phyloP scores from a whole-genome alignment of 2,329 filamentous ascomycete genomes.

The Botrytis sinoallii region DNA sequence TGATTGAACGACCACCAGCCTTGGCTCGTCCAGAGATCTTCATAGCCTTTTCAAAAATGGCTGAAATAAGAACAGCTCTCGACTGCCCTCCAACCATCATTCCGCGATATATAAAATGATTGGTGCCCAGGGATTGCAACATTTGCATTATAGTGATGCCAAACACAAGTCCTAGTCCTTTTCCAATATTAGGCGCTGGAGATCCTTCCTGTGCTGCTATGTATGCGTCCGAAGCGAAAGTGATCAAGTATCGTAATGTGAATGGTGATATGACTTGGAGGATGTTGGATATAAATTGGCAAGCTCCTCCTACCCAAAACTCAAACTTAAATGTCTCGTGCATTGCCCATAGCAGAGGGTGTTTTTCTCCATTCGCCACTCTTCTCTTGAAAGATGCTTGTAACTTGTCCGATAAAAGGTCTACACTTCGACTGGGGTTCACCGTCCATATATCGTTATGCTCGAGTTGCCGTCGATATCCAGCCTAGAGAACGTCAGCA shows the following conservation, averaged over 20 bases:
- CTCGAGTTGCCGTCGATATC: conserved; percentile 81
- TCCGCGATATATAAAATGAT: conserved; percentile 89
- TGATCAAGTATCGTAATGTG: conserved; percentile 79
- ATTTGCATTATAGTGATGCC: conserved; percentile 86
- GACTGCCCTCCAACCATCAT: conserved; percentile 88
- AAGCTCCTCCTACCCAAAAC: conserved; percentile 80
- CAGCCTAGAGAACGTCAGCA: conserved; percentile 52
- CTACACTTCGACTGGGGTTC: conserved; percentile 74
- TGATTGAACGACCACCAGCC: conserved; percentile 66
- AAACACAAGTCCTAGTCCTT: conserved; percentile 77
- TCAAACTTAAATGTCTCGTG: conserved; percentile 84
- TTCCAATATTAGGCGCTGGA: conserved; percentile 65
- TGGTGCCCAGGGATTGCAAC: conserved; percentile 73
- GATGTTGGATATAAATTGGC: conserved; percentile 68
- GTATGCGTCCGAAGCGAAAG: conserved; percentile 79
- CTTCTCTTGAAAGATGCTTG: conserved; percentile 66
- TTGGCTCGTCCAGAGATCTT: conserved; percentile 82
- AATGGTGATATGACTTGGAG: conserved; percentile 83
- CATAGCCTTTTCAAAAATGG: conserved; percentile 93
- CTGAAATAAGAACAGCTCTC: conserved; percentile 75
- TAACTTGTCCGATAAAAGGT: conserved; percentile 64
- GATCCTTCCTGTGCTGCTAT: conserved; percentile 50
- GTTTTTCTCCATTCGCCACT: conserved; percentile 63
- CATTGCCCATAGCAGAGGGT: conserved; percentile 75
- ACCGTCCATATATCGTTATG: conserved; percentile 84